These are phyloP conservation scores for Quercus tomentella DNA, from an alignment of 331 rosid genomes.

Conservation along the genomic window DNA sequence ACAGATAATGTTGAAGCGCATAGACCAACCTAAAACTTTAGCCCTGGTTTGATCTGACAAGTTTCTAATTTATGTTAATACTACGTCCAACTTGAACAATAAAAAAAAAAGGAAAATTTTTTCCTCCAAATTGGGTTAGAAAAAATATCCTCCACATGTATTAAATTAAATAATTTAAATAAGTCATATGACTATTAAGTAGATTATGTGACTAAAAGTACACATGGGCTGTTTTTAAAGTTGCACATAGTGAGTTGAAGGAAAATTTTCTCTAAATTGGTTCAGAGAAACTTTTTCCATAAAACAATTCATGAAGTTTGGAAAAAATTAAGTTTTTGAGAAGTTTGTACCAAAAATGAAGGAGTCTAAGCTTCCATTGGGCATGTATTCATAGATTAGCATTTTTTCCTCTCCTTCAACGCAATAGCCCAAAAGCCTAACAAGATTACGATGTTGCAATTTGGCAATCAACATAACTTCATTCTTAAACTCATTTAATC, in stretches of 20 bases:
- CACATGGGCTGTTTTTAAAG: no score
- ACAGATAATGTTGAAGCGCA: slow-evolving; percentile 16
- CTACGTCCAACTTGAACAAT: neutral
- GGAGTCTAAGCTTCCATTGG: slow-evolving; percentile 38
- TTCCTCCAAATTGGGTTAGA: no score
- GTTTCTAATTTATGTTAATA: neutral
- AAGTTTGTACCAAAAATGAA: slow-evolving; percentile 30
- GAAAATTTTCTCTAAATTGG: no score
- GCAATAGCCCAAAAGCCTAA: slow-evolving; percentile 31
- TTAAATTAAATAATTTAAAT: no score
- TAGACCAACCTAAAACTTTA: slow-evolving; percentile 26
- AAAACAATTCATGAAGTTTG: no score
- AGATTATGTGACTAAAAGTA: no score
- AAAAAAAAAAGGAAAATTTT: neutral
- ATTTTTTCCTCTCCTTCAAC: slow-evolving; percentile 16
- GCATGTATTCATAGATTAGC: slow-evolving; percentile 45
- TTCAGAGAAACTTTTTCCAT: no score
- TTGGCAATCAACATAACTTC: slow-evolving; percentile 1
- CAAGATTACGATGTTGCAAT: slow-evolving; percentile 18
- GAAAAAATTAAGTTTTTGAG: neutral
- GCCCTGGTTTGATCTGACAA: slow-evolving; percentile 5
- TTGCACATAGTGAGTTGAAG: no score
- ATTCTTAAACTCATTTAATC: neutral
- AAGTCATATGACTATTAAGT: no score
- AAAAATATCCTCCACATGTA: no score